phyloP scores from a whole-genome alignment of 2,329 filamentous ascomycete genomes.

The Colletotrichum viniferum region DNA sequence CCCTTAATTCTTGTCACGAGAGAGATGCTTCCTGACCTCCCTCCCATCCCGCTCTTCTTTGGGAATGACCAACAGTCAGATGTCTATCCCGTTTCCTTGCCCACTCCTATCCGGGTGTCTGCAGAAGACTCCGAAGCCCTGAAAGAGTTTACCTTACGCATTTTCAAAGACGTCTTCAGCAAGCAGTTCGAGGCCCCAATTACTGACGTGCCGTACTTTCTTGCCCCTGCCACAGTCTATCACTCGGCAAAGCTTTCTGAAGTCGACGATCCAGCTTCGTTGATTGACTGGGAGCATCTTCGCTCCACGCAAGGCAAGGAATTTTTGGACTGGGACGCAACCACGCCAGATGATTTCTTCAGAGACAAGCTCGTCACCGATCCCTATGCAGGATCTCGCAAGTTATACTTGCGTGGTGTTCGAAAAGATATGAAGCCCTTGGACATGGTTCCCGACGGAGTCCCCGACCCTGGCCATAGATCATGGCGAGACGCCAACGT shows the following conservation, averaged over 20 bases:
- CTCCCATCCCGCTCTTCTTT: conserved; percentile 75
- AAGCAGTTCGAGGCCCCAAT: conserved; percentile 75
- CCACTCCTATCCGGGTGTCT: conserved; percentile 45
- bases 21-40: conserved; percentile 64
- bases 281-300: conserved; percentile 68
- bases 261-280: background rate
- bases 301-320: conserved; percentile 37
- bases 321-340: conserved; percentile 43
- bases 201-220: conserved; percentile 78
- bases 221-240: conserved; percentile 61
- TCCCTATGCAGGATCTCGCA: conserved; percentile 66
- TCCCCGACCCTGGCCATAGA: conserved; percentile 51
- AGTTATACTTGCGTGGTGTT: conserved; percentile 59
- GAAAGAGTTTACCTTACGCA: conserved; percentile 73
- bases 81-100: conserved; percentile 55
- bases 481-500: conserved; percentile 35
- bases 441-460: conserved; percentile 66
- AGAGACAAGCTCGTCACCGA: conserved; percentile 60
- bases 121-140: conserved; percentile 56
- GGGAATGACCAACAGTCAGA: conserved; percentile 64
- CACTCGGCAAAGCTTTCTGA: conserved; percentile 31
- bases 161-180: conserved; percentile 88
- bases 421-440: conserved; percentile 64
- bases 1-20: conserved; percentile 77
- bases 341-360: conserved; percentile 53